Conservation (phyloP, 306 rosid species). For the Macrotyloma uniflorum region DNA sequence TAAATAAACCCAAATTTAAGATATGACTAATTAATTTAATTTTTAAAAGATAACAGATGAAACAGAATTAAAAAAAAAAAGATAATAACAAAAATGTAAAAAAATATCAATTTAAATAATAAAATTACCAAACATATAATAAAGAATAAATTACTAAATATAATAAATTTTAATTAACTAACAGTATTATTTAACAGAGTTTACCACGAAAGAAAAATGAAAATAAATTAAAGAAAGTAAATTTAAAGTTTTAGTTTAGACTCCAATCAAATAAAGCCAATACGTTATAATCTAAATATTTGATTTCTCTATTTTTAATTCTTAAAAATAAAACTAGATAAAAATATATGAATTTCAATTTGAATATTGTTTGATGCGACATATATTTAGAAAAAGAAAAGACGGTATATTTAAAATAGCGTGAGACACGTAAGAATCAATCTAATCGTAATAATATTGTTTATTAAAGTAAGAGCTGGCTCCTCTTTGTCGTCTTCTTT, state of each 20-base stretch:
- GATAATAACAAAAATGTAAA: too few relatives aligned
- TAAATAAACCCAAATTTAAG: too few relatives aligned
- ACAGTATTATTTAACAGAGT: not conserved
- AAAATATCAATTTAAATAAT: too few relatives aligned
- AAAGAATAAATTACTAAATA: not conserved
- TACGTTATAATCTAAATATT: not conserved
- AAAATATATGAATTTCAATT: not conserved
- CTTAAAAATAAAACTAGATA: not conserved
- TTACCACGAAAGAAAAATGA: not conserved
- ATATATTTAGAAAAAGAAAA: not conserved
- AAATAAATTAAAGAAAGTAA: too few relatives aligned
- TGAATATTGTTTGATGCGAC: not conserved
- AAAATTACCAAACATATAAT: not conserved
- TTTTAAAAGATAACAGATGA: too few relatives aligned
- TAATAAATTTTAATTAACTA: too few relatives aligned
- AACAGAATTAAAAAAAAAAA: too few relatives aligned
- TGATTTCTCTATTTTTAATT: not conserved
- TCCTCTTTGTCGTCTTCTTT: not conserved
- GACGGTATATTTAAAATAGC: not conserved
- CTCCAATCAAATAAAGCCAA: not conserved
- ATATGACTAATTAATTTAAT: too few relatives aligned
- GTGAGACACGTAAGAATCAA: not conserved
- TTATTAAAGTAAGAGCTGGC: not conserved
- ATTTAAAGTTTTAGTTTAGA: too few relatives aligned
- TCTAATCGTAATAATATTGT: not conserved